Evolutionary conservation across 441 rosid genomes (phyloP).

Genomic region (Arabidopsis hybrid): DNA sequence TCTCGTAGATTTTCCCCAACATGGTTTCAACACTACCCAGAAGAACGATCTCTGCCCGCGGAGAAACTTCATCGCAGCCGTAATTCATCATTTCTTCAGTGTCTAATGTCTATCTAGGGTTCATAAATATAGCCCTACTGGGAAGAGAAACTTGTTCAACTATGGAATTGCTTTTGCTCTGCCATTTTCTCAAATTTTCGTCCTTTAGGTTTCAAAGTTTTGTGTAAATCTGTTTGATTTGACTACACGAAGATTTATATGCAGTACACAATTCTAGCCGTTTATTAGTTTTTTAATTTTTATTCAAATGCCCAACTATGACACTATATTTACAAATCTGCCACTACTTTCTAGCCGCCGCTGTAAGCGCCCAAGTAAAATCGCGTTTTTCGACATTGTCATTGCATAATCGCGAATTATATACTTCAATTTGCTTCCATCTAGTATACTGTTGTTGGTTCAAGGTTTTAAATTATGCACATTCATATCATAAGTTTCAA

Average conservation of each 20-base stretch:
- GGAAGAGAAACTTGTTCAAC: not conserved
- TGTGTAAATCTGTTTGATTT: not conserved
- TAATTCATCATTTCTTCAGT: too few species aligned
- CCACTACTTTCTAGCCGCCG: too few species aligned
- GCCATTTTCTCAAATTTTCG: too few species aligned
- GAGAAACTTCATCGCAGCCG: not conserved
- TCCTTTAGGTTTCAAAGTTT: too few species aligned
- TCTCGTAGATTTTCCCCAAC: constrained; percentile 49
- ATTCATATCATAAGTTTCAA: too few species aligned
- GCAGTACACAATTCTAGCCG: not conserved
- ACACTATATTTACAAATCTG: too few species aligned
- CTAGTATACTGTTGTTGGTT: constrained; percentile 11
- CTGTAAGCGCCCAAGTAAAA: too few species aligned
- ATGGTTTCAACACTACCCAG: constrained; percentile 50
- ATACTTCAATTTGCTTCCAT: constrained; percentile 29
- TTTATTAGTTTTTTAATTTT: not conserved
- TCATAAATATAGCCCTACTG: not conserved
- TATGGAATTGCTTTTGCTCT: too few species aligned
- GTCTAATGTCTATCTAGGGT: not conserved
- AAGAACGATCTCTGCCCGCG: constrained; percentile 34
- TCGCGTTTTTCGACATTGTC: too few species aligned
- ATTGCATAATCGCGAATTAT: too few species aligned
- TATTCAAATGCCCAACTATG: too few species aligned
- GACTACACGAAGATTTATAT: not conserved
- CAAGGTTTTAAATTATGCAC: not conserved